Base-by-base conservation (phyloP, 73 alveolate species). In the Stentor roeselii region DNA sequence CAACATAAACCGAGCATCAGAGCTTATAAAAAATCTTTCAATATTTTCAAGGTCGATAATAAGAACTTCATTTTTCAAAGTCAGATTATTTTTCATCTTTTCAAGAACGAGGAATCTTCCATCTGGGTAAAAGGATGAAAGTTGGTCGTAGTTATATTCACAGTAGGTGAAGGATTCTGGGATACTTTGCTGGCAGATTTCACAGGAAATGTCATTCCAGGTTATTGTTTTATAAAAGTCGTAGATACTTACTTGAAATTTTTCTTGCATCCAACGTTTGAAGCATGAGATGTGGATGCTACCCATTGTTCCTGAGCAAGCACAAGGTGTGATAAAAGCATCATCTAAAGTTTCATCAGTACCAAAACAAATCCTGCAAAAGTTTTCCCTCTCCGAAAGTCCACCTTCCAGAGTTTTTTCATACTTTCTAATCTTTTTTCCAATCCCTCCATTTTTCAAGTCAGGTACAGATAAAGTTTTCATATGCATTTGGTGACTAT, bases 291-390 rank as follows among this genome's bases (percentile, higher is more conserved):
- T 78, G 77, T 88, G 94, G 41, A 88, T 83, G 59, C 34, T 86
- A 58, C 83, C 76, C 36, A 86, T 78, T 21, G 92, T 75, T 39
- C 94, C 94, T 11, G 60, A 78, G 58, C 94, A 88, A 3, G 76
- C 78, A 42, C 94, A 88, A 2, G 94, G 94, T 32, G 91, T 36
- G 0, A 88, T 80, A 41, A 88, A 32, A 2, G 80, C 50, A 50
- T 50, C 67, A 32, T 67, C 80, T 15, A 21, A 21, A 21, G 80
- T 27, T 11, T 50, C 67, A 11, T 50, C 67, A 30, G 80, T 21
- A 30, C 34, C 37, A 21, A n/a, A 34, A 67, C 80, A 67, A 1
- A 67, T 34, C 14, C 80, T 36, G 41, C 80, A 67, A 50, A 50
- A 50, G 21, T 11, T 6, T 50, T 50, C 67, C 21, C 30, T 50